Base-by-base conservation (phyloP, 352 stramenopile genomes). In the Phytophthora kernoviae region DNA sequence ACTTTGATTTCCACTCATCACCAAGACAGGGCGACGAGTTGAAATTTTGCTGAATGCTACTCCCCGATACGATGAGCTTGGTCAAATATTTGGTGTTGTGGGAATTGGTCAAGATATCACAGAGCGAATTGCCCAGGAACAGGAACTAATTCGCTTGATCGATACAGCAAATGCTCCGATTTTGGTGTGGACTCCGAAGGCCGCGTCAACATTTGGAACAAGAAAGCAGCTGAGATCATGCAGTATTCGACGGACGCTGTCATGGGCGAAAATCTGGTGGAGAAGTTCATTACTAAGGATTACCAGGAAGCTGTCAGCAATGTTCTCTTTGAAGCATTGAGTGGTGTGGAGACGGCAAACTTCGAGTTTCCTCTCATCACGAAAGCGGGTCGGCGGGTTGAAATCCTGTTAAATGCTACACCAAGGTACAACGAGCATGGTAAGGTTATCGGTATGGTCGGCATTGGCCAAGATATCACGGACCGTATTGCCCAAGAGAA, bases 1-100 rank as follows among this genome's bases (percentile, higher is more conserved):
- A 93, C 60, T 97, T 97, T 44, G 88, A 96, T 92, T 90, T 72
- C 69, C 79, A 12, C 55, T 90, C 0, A 79, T 86, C 11, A 79
- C 70, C 3, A 84, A 82, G 48, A 75, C 62, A 27, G 77, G 70
- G 12, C 74, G 76, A 12, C 62, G 56, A 54, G 66, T 75, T 7
- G 61, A 69, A 51, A 67, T 97, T 39, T 80, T 77, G 45, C 56
- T 91, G 6, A 93, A 92, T 56, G 82, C 86, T 17, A 93, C 84
- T 30, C 77, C 81, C 0, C 62, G 83, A 47, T 85, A 79, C 47
- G 73, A 94, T 42, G 77, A 89, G 26, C 57, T 84, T 22, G 75
- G 77, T 36, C 57, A 77, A n/a, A 81, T 93, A 44, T 80, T 94
- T 58, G 88, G 87, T 57, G 81, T 93, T n/a, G 68, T 91, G 2